These are phyloP conservation scores for Helotiales sp. DNA, from an alignment of 2,329 filamentous ascomycete genomes.

Conservation along the genomic window DNA sequence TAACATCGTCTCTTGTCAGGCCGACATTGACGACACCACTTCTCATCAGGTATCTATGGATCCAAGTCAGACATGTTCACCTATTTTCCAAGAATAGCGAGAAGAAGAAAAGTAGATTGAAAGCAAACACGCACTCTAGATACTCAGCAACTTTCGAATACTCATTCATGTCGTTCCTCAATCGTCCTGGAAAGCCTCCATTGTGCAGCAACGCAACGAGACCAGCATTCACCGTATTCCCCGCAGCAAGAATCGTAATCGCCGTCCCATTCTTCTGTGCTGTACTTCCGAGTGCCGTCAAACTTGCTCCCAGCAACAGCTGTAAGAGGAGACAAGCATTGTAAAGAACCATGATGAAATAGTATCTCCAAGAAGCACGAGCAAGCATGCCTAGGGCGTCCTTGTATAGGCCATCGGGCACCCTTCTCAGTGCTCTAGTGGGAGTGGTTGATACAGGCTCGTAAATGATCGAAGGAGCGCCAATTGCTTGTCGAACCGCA, in stretches of 20 bases:
- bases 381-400: slow-evolving; percentile 1
- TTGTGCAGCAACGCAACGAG: slow-evolving; percentile 22
- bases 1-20: slow-evolving; percentile 13
- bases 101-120: too few species aligned
- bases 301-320: slow-evolving; percentile 21
- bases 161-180: slow-evolving; percentile 22
- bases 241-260: slow-evolving; percentile 25
- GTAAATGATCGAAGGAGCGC: slow-evolving; percentile 4
- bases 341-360: slow-evolving; percentile 17
- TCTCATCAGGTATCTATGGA: too few species aligned
- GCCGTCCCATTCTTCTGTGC: slow-evolving; percentile 10
- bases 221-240: slow-evolving; percentile 25
- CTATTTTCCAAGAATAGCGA: too few species aligned
- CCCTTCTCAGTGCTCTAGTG: background rate
- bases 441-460: background rate
- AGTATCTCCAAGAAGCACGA: slow-evolving; percentile 13
- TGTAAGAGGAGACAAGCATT: slow-evolving; percentile 22
- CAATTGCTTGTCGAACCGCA: slow-evolving; percentile 10
- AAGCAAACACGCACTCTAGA: slow-evolving; percentile 18
- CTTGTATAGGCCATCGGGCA: slow-evolving; percentile 20
- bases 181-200: slow-evolving; percentile 16
- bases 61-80: too few species aligned
- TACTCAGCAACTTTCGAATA: slow-evolving; percentile 22
- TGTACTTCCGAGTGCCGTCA: slow-evolving; percentile 16
- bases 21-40: slow-evolving; percentile 16